Evolutionary conservation across 1,284 basidiomycete species (phyloP), one percentile per base, ranked within the genome.

Genomic region (Cystobasidium sp.): DNA sequence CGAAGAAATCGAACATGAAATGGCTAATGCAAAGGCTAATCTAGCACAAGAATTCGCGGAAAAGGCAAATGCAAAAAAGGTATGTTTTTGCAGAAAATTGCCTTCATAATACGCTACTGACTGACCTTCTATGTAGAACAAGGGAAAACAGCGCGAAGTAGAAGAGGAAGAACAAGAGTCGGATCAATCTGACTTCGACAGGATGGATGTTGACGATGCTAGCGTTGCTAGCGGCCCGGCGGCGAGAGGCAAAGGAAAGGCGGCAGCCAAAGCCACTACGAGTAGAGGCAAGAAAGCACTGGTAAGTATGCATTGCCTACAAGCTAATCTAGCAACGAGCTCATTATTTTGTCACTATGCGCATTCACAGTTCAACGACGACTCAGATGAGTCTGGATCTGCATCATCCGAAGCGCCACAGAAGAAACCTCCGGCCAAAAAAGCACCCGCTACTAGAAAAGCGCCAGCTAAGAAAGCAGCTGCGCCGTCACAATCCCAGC

Each of bases 381-480:
- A 68, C 0, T 74, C 73, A 43, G 75, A 76, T 39, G 58, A 66
- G 10, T 24, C 58, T n/a, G 68, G 68, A 0, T 62, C 53, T n/a
- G 47, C 71, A 18, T 63, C 81, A 76, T 83, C 82, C 67, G 78
- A 81, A 10, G 81, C 83, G 1, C 81, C 85, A 3, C 82, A 84
- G 31, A 86, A 84, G 80, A 87, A 86, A 78, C 83, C 84, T 0
- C 79, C 85, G 1, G 82, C 84, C 80, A 86, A 24, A 85, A 87
- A 56, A 83, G 78, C 83, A 37, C 89, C 89, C 79, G 85, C 85
- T 75, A 88, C 67, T 41, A 63, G 88, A n/a, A 89, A 84, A 14
- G 84, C 89, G 6, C 84, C 88, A 12, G 85, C 87, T 8, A 90
- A 86, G 82, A 89, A 87, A 75, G 80, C 86, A 1, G 80, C 86